Evolutionary conservation across 352 stramenopile genomes (phyloP).

Genomic region (Phytophthora sojae): DNA sequence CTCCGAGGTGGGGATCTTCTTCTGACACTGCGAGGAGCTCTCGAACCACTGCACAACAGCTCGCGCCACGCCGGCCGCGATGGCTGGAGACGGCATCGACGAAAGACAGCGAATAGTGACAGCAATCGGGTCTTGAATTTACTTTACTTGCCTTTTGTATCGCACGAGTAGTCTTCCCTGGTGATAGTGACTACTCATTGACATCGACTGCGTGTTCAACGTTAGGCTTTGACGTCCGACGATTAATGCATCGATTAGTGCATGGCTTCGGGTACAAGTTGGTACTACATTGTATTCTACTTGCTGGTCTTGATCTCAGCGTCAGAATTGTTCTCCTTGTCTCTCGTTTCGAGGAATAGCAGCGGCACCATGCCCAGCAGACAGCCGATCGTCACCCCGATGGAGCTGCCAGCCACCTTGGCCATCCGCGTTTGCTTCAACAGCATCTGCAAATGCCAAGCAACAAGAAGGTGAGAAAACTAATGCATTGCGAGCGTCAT

Average conservation of each 20-base stretch:
- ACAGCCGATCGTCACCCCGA: constrained; percentile 81
- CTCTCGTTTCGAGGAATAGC: constrained; percentile 78
- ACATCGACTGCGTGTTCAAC: background rate
- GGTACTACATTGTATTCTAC: constrained; percentile 8
- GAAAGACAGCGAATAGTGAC: background rate
- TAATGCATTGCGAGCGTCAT: no score
- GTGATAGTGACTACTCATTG: background rate
- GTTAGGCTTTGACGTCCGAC: no score
- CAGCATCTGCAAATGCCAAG: constrained; percentile 49
- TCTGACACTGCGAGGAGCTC: constrained; percentile 51
- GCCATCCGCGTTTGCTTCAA: constrained; percentile 69
- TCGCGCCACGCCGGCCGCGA: constrained; percentile 42
- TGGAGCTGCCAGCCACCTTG: constrained; percentile 70
- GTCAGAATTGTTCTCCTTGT: constrained; percentile 12
- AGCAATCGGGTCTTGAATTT: no score
- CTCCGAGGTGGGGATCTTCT: constrained; percentile 56
- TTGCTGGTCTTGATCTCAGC: background rate
- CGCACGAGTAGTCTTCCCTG: background rate
- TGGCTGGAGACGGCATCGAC: constrained; percentile 23
- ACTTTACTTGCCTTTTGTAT: background rate
- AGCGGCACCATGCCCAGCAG: constrained; percentile 79
- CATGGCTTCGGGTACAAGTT: background rate
- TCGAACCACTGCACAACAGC: constrained; percentile 74
- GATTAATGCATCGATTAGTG: background rate
- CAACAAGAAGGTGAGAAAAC: constrained; percentile 1